Base-by-base conservation (phyloP, 2,329 filamentous ascomycete genomes). In the Xylaria sp. region DNA sequence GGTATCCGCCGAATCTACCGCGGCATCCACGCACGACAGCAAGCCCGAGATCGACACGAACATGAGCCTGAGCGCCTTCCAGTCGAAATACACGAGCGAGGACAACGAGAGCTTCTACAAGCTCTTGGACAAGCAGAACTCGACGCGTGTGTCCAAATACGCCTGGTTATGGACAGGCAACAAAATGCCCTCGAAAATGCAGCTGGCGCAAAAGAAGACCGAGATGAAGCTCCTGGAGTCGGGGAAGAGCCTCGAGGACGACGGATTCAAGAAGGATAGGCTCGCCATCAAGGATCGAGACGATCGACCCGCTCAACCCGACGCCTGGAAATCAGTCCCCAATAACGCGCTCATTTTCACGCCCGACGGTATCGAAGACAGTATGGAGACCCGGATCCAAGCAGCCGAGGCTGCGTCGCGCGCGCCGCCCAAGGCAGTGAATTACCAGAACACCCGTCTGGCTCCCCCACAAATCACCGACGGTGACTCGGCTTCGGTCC, bases 51-150 rank as follows among this genome's bases (percentile, higher is more conserved):
- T 91, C 16, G 87, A 96, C 71, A 85, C 87, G 48, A 88, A 87
- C 67, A 85, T 97, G 79, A 92, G 88, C 61, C 81, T 99, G 1
- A 85, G 87, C 56, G 84, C 87, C 1, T 99, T 97, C 69, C 94
- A 99, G 71, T 83, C 89, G 2, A 93, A 90, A 66, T 97, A 97
- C 76, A 99, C 93, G 1, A 96, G 91, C 70, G 94, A 99, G 74
- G 94, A 99, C 73, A 97, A 97, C 71, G 94, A 97, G 72, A 95
- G 90, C 67, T 97, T 99, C 77, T 96, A 96, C 74, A 89, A 88
- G 67, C 80, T 99, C 1, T 79, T 97, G 34, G 94, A 99, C 76
- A 90, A 87, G 69, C 91, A 97, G 70, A 99, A 97, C 70, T 82
- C 87, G 62, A 93, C 92, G 72, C 84, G 82, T 54, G 87, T 89